A percentile compares a stretch with the other conserved stretches of the same genome.
Conservation (phyloP, 2,329 filamentous ascomycete species). For the Epichloe coenophiala region DNA sequence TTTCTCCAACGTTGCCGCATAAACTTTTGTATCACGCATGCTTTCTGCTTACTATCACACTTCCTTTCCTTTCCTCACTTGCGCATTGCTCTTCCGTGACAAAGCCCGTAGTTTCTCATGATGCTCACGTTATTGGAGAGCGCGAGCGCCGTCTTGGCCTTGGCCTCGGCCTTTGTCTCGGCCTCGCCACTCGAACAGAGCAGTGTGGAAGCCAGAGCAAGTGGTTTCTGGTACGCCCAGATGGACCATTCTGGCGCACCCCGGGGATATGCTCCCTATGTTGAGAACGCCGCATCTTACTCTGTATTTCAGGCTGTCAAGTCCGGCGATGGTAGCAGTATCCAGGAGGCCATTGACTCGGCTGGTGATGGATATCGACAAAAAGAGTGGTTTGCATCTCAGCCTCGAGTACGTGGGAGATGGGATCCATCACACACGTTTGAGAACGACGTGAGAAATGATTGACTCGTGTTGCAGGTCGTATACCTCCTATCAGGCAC, state of each 20-base stretch:
- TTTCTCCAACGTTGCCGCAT: too few species aligned
- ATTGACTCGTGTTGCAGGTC: conserved; percentile 10
- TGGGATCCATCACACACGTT: neutral
- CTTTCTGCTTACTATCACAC: too few species aligned
- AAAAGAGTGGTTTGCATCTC: conserved; percentile 25
- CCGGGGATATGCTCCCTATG: conserved; percentile 26
- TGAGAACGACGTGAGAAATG: neutral
- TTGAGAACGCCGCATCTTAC: conserved; percentile 24
- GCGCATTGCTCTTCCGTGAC: too few species aligned
- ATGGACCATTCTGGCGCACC: conserved; percentile 25
- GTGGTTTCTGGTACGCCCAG: conserved; percentile 28
- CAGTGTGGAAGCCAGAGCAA: conserved; percentile 2
- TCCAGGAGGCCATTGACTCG: conserved; percentile 26
- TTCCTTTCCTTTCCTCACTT: too few species aligned
- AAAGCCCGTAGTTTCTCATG: neutral
- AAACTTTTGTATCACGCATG: too few species aligned
- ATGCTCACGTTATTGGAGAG: neutral
- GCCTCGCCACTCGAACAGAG: conserved; percentile 7
- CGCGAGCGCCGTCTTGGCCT: conserved; percentile 4
- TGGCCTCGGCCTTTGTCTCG: conserved; percentile 6
- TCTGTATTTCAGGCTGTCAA: conserved; percentile 24
- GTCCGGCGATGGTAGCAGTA: conserved; percentile 22
- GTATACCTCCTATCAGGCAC: conserved; percentile 30
- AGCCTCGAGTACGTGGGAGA: conserved; percentile 21
- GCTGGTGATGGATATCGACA: conserved; percentile 20